Percentiles rank a stretch among this genome's conserved stretches.
These are phyloP conservation scores for Nemania bipapillata DNA, from an alignment of 2,329 filamentous ascomycete species.

Conservation along the genomic window DNA sequence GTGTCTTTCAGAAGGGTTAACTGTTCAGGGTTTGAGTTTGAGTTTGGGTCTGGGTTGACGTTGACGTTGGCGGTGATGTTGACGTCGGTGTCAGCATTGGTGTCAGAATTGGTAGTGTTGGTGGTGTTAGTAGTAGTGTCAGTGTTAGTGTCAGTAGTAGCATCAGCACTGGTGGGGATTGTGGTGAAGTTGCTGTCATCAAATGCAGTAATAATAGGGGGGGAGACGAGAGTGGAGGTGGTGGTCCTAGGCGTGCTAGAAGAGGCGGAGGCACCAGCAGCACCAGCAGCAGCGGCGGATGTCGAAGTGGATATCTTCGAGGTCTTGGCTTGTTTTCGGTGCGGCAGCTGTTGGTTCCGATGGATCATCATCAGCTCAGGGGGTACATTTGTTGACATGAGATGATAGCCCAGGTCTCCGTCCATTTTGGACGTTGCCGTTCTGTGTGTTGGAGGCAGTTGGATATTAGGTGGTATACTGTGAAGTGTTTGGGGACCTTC, in stretches of 20 bases:
- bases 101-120: background rate
- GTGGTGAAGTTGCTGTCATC: conserved; percentile 16
- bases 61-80: background rate
- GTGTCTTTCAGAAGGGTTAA: conserved; percentile 18
- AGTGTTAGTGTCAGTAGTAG: background rate
- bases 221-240: conserved; percentile 27
- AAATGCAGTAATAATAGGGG: conserved; percentile 17
- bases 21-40: background rate
- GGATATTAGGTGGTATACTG: background rate
- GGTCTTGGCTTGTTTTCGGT: conserved; percentile 31
- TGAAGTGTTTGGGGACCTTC: conserved; percentile 3
- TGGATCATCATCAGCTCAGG: conserved; percentile 23
- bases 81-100: conserved; percentile 3
- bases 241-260: conserved; percentile 5
- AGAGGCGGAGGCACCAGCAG: background rate
- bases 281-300: conserved; percentile 13
- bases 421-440: conserved; percentile 25
- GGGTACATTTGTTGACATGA: conserved; percentile 27
- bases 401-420: conserved; percentile 30
- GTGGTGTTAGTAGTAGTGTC: background rate
- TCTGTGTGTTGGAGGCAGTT: background rate
- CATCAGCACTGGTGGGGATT: conserved; percentile 4
- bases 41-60: background rate
- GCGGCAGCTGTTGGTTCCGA: conserved; percentile 29
- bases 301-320: conserved; percentile 31